Evolutionary conservation across 2,329 filamentous ascomycete genomes (phyloP).

Genomic region (Stemphylium vesicarium): DNA sequence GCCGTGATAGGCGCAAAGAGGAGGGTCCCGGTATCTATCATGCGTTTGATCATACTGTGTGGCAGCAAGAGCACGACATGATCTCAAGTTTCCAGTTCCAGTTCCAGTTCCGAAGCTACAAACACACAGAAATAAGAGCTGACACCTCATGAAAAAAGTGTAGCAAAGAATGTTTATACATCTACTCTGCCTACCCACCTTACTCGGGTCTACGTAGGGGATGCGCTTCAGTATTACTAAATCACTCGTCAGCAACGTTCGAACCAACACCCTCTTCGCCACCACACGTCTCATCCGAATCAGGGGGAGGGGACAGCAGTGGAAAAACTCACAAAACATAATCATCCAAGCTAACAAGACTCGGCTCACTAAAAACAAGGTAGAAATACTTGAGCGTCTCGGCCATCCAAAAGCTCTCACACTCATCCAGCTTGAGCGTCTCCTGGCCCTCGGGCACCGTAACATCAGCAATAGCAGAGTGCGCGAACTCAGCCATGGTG

Average conservation of each 20-base stretch:
- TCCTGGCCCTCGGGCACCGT: constrained; percentile 43
- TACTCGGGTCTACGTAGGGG: constrained; percentile 51
- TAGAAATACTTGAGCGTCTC: constrained; percentile 96
- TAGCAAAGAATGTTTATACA: background rate
- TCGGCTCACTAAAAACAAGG: constrained; percentile 74
- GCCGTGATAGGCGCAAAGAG: background rate
- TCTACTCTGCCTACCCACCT: background rate
- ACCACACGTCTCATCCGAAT: too few relatives aligned
- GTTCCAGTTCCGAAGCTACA: too few relatives aligned
- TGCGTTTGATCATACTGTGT: background rate
- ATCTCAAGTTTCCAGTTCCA: background rate
- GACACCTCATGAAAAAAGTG: background rate
- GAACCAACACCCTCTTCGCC: too few relatives aligned
- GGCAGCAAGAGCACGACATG: too few relatives aligned
- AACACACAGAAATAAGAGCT: background rate
- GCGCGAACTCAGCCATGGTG: constrained; percentile 70
- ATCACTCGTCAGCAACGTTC: background rate
- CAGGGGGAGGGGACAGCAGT: too few relatives aligned
- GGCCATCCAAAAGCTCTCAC: constrained; percentile 83
- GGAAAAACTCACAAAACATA: constrained; percentile 67
- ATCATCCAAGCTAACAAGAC: constrained; percentile 70
- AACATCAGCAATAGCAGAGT: constrained; percentile 74
- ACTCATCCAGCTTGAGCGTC: constrained; percentile 41
- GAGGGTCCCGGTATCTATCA: background rate
- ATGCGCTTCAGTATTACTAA: constrained; percentile 61